phyloP scores from a whole-genome alignment of 2,329 filamentous ascomycete species.

The Pestalotiopsis sp. region DNA sequence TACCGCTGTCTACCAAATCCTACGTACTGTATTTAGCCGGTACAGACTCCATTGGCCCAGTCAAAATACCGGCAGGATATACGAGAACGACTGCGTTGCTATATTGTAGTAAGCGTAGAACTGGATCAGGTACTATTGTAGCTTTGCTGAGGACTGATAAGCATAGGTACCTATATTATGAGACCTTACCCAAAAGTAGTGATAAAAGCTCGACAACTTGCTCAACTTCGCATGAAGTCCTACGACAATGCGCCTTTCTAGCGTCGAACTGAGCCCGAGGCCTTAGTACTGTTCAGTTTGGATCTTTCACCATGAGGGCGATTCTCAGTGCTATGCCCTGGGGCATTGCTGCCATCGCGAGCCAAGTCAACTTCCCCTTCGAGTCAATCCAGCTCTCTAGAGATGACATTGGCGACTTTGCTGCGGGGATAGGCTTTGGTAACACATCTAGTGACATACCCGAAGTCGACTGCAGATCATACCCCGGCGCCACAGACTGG shows the following conservation, averaged over 20 bases:
- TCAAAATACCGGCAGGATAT: neutral
- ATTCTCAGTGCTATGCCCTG: neutral
- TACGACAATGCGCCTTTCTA: neutral
- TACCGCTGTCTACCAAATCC: neutral
- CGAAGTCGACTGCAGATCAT: constrained; percentile 22
- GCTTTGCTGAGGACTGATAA: no score
- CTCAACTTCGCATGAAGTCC: neutral
- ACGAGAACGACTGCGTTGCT: neutral
- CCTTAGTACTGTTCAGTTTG: neutral
- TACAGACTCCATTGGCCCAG: neutral
- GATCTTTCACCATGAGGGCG: neutral
- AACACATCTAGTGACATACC: constrained; percentile 9
- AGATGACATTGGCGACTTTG: constrained; percentile 21
- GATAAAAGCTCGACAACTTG: neutral
- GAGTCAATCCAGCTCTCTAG: constrained; percentile 18
- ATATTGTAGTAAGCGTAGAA: neutral
- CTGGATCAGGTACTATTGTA: no score
- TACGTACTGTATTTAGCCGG: neutral
- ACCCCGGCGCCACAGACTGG: constrained; percentile 29
- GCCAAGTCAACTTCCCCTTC: constrained; percentile 9
- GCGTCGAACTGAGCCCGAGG: neutral
- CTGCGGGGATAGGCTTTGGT: constrained; percentile 23
- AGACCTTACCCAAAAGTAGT: neutral
- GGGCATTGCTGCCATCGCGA: neutral
- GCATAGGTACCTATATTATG: no score